A percentile compares a stretch with the other conserved stretches of the same genome.
These are phyloP conservation scores for Yamadazyma trypodendri DNA, from an alignment of 1,139 yeast species.

Conservation along the genomic window DNA sequence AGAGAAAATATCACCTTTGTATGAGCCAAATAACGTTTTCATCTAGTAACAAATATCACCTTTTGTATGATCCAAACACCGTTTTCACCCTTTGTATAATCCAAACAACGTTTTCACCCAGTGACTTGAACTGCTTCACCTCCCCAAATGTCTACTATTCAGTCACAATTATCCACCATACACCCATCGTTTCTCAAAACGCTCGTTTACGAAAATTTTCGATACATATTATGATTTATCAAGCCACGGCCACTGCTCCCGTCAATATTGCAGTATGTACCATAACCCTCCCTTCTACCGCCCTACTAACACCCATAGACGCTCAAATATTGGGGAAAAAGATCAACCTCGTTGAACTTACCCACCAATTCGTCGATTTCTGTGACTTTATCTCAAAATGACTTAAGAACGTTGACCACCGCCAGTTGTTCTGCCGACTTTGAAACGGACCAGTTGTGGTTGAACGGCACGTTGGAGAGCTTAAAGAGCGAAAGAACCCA, in stretches of 20 bases:
- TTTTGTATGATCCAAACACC: no score
- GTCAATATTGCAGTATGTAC: slow-evolving; percentile 87
- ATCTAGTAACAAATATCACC: no score
- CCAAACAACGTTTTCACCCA: no score
- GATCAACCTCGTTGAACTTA: slow-evolving; percentile 80
- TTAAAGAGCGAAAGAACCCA: slow-evolving; percentile 68
- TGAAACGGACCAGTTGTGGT: slow-evolving; percentile 68
- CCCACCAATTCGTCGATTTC: slow-evolving; percentile 97
- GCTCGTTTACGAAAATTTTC: slow-evolving; percentile 12
- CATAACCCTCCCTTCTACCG: background rate
- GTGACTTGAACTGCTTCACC: no score
- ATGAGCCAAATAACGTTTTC: no score
- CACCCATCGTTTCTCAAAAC: background rate
- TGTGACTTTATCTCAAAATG: slow-evolving; percentile 87
- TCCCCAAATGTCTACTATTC: no score
- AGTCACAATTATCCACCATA: no score
- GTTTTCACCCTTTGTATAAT: no score
- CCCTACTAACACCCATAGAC: slow-evolving; percentile 49
- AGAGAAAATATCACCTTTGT: no score
- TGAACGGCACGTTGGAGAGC: slow-evolving; percentile 75
- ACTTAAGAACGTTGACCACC: slow-evolving; percentile 86
- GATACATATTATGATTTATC: slow-evolving; percentile 45
- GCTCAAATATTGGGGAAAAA: slow-evolving; percentile 96
- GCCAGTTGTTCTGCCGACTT: slow-evolving; percentile 67
- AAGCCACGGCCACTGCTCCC: slow-evolving; percentile 92